phyloP scores from a whole-genome alignment of 2,329 filamentous ascomycete species.

The Aureobasidium sp. region DNA sequence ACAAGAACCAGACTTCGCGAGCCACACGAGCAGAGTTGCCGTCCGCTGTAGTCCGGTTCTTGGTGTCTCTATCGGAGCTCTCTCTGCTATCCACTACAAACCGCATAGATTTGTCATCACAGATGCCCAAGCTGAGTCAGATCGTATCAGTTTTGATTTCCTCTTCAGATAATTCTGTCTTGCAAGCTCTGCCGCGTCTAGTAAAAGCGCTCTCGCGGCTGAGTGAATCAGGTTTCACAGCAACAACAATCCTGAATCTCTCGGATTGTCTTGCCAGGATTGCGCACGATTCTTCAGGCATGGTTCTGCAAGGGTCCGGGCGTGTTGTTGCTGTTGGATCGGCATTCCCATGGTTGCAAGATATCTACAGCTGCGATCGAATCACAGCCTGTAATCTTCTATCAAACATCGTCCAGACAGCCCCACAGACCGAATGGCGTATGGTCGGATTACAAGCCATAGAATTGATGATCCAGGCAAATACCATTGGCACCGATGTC shows the following conservation, averaged over 20 bases:
- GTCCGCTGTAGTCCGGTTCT: conserved; percentile 19
- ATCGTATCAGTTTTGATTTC: conserved; percentile 18
- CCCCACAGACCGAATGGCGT: conserved; percentile 36
- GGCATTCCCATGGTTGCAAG: conserved; percentile 19
- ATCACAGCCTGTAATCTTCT: not conserved
- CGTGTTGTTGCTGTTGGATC: conserved; percentile 39
- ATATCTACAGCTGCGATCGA: not conserved
- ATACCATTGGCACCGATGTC: conserved; percentile 10
- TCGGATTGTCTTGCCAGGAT: conserved; percentile 26
- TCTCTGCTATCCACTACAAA: not conserved
- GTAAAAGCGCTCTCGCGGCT: conserved; percentile 17
- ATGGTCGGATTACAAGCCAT: conserved; percentile 35
- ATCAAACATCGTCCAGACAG: conserved; percentile 16
- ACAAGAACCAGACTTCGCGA: conserved; percentile 3
- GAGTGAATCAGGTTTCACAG: conserved; percentile 15
- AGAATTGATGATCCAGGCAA: conserved; percentile 19
- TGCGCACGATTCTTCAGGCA: conserved; percentile 32
- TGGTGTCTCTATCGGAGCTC: conserved; percentile 19
- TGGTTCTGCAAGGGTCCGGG: conserved; percentile 33
- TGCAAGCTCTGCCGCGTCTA: conserved; percentile 20
- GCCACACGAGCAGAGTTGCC: conserved; percentile 25
- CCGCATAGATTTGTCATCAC: not conserved
- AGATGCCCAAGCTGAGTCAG: not conserved
- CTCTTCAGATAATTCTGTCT: conserved; percentile 23
- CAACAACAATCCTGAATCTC: conserved; percentile 10